Conservation (phyloP, 257 asterid genomes). For the Solanum acaule region DNA sequence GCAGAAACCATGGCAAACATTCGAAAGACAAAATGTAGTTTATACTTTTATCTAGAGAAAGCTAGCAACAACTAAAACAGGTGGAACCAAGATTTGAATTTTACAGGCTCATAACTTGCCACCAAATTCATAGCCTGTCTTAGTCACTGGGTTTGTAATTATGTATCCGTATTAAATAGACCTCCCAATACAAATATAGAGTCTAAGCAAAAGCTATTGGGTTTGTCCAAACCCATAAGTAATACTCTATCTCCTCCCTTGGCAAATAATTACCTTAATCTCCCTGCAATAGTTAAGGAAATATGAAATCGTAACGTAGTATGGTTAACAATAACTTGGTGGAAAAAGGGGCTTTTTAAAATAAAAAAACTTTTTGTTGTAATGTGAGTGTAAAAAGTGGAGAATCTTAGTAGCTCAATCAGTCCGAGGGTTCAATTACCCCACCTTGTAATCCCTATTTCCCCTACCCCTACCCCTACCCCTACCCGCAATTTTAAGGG, state of each 20-base stretch:
- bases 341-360: background rate
- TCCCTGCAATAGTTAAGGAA: background rate
- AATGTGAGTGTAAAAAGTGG: background rate
- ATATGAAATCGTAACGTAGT: background rate
- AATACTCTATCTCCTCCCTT: background rate
- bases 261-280: background rate
- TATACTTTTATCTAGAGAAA: background rate
- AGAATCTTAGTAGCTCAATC: background rate
- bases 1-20: background rate
- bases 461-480: too few species aligned
- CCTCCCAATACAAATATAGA: background rate
- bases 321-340: background rate
- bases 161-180: background rate
- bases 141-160: background rate
- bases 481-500: background rate
- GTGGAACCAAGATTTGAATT: background rate
- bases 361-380: too few species aligned
- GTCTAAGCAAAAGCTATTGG: background rate
- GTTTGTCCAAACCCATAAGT: background rate
- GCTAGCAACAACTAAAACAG: background rate
- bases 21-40: background rate
- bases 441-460: background rate
- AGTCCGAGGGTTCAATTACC: accelerated
- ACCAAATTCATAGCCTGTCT: background rate
- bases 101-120: background rate